Evolutionary conservation across 2,329 filamentous ascomycete species (phyloP).

Genomic region (Fusarium goolgardi): DNA sequence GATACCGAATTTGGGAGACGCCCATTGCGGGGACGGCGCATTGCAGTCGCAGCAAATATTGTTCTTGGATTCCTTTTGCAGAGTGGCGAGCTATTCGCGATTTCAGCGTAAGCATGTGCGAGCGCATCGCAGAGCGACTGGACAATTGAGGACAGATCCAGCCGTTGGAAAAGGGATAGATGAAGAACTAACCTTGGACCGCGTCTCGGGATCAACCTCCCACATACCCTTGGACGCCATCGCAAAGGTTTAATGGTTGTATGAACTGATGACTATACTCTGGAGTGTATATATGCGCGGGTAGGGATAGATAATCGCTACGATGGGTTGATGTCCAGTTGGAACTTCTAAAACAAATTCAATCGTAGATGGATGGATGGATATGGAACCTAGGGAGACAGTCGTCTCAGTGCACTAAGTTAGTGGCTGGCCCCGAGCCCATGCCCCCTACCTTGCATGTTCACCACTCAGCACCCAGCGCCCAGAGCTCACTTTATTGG

Average conservation of each 20-base stretch:
- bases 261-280: background rate
- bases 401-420: constrained; percentile 22
- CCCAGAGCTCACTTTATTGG: constrained; percentile 11
- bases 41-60: constrained; percentile 94
- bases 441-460: constrained; percentile 22
- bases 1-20: constrained; percentile 94
- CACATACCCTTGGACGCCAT: constrained; percentile 87
- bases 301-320: constrained; percentile 4
- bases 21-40: constrained; percentile 98
- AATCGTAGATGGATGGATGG: constrained; percentile 38
- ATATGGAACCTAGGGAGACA: constrained; percentile 29
- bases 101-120: constrained; percentile 27
- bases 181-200: constrained; percentile 78
- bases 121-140: constrained; percentile 6
- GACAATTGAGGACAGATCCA: constrained; percentile 8
- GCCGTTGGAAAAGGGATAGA: constrained; percentile 16
- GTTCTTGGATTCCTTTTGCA: constrained; percentile 92
- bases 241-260: constrained; percentile 28
- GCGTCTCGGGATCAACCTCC: constrained; percentile 98
- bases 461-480: constrained; percentile 34
- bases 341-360: constrained; percentile 6
- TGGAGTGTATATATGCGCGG: constrained; percentile 9
- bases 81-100: constrained; percentile 77
- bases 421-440: constrained; percentile 22
- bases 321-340: constrained; percentile 32